Conservation (phyloP, 164 flowering plant species). For the Taxillus chinensis region DNA sequence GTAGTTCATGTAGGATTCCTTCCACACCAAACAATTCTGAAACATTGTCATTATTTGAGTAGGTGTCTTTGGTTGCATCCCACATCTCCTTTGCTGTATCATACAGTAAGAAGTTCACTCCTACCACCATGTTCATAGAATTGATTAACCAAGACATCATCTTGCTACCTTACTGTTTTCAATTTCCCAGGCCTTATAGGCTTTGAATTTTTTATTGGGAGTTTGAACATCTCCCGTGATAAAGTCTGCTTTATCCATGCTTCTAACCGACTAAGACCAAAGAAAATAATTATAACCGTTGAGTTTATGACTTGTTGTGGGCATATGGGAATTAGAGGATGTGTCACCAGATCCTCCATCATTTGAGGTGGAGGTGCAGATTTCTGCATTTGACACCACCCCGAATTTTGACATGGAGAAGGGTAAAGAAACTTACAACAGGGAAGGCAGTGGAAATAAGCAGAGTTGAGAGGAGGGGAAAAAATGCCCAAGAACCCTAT, state of each 20-base stretch:
- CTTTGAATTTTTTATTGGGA: not conserved
- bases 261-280: not conserved
- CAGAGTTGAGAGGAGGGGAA: too few relatives aligned
- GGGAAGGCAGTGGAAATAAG: too few relatives aligned
- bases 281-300: not conserved
- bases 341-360: not conserved
- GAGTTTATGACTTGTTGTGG: not conserved
- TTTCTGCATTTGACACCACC: too few relatives aligned
- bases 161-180: not conserved
- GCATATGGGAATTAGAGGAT: not conserved
- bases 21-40: constrained; percentile 5
- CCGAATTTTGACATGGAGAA: too few relatives aligned
- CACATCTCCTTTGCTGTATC: constrained; percentile 4
- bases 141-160: constrained; percentile 14
- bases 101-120: constrained; percentile 15
- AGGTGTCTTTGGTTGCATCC: constrained; percentile 8
- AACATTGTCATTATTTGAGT: constrained; percentile 4
- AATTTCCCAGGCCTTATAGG: not conserved
- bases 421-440: too few relatives aligned
- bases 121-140: constrained; percentile 10
- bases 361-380: too few relatives aligned
- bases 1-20: constrained; percentile 6
- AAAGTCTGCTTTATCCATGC: not conserved
- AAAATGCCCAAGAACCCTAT: too few relatives aligned
- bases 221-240: not conserved